Percentiles rank a stretch among this genome's conserved stretches.
These are phyloP conservation scores for Raddia guianensis DNA, from an alignment of 176 grass and related monocot species.

Conservation along the genomic window DNA sequence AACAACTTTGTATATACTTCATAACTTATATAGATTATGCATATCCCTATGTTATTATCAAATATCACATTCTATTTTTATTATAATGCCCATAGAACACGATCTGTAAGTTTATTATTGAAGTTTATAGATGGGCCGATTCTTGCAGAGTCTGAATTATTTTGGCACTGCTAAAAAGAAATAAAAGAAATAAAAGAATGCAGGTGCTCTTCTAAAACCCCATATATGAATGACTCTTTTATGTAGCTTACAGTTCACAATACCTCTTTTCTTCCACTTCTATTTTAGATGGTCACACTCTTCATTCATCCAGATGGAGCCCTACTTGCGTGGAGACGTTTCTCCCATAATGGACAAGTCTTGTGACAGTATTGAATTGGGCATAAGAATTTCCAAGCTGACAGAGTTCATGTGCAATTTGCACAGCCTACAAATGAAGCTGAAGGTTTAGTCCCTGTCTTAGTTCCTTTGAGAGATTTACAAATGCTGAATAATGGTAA, in stretches of 20 bases:
- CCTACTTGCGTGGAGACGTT: constrained; percentile 76
- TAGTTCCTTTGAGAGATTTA: constrained; percentile 25
- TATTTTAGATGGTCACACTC: constrained; percentile 68
- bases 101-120: constrained; percentile 7
- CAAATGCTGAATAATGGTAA: constrained; percentile 4
- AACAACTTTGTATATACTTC: constrained; percentile 4
- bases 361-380: constrained; percentile 49
- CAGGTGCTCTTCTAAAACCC: constrained; percentile 2
- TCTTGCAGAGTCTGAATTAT: constrained; percentile 26
- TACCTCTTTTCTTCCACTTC: constrained; percentile 39
- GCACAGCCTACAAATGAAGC: constrained; percentile 85
- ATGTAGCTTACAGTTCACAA: constrained; percentile 33
- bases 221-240: constrained; percentile 15
- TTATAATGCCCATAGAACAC: background rate
- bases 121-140: background rate
- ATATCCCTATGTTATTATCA: background rate
- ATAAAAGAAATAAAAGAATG: constrained; percentile 11
- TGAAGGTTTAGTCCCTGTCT: constrained; percentile 56
- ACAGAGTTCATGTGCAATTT: constrained; percentile 71
- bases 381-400: constrained; percentile 65
- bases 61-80: background rate
- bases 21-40: background rate
- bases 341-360: constrained; percentile 67
- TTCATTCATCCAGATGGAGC: constrained; percentile 90
- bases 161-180: constrained; percentile 11